Conservation (phyloP, 2,329 filamentous ascomycete species). For the Aspergillus sp. region DNA sequence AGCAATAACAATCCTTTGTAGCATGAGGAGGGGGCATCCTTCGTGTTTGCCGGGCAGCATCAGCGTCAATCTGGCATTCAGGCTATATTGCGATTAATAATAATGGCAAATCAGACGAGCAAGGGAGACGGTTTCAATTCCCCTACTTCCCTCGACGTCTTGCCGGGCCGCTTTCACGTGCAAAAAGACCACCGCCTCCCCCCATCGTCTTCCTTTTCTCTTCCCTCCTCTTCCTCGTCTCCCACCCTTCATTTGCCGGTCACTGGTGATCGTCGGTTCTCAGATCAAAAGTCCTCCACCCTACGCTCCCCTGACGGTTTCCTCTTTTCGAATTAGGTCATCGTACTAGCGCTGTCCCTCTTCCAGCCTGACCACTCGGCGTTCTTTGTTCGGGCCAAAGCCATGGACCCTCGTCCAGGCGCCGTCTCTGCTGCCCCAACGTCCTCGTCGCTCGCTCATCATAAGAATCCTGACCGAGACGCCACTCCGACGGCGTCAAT, state of each 20-base stretch:
- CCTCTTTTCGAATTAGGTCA: background rate
- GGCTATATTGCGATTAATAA: background rate
- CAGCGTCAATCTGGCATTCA: background rate
- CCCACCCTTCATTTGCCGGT: background rate
- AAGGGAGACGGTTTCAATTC: background rate
- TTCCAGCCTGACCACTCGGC: background rate
- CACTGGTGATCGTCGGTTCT: background rate
- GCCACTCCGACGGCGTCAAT: slow-evolving; percentile 2
- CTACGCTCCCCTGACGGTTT: background rate
- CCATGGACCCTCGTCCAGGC: slow-evolving; percentile 19
- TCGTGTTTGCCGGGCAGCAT: background rate
- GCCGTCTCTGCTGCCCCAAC: slow-evolving; percentile 10
- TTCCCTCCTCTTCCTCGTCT: background rate
- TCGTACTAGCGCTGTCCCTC: background rate
- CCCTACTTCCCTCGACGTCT: background rate
- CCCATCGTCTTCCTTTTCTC: background rate
- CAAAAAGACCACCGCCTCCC: background rate
- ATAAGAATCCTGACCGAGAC: slow-evolving; percentile 9
- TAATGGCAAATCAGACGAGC: background rate
- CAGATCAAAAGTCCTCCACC: background rate
- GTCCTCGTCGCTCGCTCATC: slow-evolving; percentile 5
- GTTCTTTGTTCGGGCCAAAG: slow-evolving; percentile 4
- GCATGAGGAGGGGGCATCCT: background rate
- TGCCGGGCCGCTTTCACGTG: background rate
- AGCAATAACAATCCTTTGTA: background rate